These are phyloP conservation scores for Nemophila menziesii DNA, from an alignment of 257 asterid species.

Conservation along the genomic window DNA sequence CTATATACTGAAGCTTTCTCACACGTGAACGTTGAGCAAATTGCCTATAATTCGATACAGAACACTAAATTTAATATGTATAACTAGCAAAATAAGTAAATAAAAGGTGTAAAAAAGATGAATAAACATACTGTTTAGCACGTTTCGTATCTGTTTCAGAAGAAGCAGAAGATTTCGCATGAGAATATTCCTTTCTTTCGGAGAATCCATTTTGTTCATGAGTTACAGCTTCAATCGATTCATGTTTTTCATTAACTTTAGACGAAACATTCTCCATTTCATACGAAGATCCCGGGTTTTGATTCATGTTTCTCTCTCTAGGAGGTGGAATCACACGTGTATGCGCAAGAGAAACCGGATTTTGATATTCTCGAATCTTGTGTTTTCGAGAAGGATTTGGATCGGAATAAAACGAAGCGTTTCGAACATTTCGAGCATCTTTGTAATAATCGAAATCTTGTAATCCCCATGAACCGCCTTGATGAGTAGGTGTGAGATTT, in stretches of 20 bases:
- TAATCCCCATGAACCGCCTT: conserved; percentile 69
- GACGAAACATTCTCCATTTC: conserved; percentile 44
- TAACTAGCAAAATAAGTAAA: background rate
- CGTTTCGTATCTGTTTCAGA: conserved; percentile 78
- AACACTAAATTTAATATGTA: background rate
- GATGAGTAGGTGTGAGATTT: conserved; percentile 25
- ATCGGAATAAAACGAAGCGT: conserved; percentile 37
- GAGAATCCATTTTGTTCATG: conserved; percentile 39
- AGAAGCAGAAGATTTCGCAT: conserved; percentile 33
- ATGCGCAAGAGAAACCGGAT: conserved; percentile 35
- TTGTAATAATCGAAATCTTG: conserved; percentile 47
- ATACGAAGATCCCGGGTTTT: conserved; percentile 30
- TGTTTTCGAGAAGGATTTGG: conserved; percentile 30
- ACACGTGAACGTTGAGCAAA: conserved; percentile 98
- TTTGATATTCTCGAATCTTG: conserved; percentile 47
- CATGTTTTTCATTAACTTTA: conserved; percentile 37
- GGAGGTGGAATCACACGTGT: conserved; percentile 43
- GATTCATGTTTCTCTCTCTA: conserved; percentile 17
- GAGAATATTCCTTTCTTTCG: conserved; percentile 49
- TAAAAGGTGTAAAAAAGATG: conserved; percentile 5
- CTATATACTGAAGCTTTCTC: conserved; percentile 88
- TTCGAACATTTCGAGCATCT: conserved; percentile 34
- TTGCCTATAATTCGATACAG: too few species aligned
- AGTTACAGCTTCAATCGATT: conserved; percentile 38
- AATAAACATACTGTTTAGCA: conserved; percentile 75